These are phyloP conservation scores for Diplodia intermedia DNA, from an alignment of 2,329 filamentous ascomycete genomes.

Conservation along the genomic window DNA sequence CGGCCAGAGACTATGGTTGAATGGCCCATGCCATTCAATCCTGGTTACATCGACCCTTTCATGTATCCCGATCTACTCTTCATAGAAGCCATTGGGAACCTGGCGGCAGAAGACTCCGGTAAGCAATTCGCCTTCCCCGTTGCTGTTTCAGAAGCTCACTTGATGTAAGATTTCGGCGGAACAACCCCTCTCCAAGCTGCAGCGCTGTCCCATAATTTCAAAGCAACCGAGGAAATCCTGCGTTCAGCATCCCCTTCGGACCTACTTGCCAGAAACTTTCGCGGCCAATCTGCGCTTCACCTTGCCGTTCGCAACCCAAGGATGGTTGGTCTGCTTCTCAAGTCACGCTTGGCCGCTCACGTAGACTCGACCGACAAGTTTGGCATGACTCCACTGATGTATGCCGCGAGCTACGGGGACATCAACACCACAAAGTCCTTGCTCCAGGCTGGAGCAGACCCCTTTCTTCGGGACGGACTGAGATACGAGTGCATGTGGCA, in stretches of 20 bases:
- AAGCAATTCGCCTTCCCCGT: neutral
- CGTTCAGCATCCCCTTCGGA: too few relatives aligned
- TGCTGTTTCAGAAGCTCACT: neutral
- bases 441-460: neutral
- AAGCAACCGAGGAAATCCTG: neutral
- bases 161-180: neutral
- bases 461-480: neutral
- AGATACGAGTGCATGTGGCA: neutral
- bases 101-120: neutral
- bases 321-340: neutral
- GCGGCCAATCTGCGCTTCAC: neutral
- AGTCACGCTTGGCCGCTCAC: neutral
- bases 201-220: neutral
- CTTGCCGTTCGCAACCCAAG: neutral
- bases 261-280: neutral
- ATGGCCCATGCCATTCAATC: neutral
- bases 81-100: neutral
- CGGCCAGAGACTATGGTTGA: neutral
- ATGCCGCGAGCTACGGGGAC: neutral
- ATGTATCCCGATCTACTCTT: neutral
- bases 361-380: neutral
- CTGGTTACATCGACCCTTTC: neutral
- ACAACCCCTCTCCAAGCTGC: neutral
- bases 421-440: neutral
- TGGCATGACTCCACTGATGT: neutral